Base-by-base conservation (phyloP, 169 alveolate species). In the Plasmodium gaboni region DNA sequence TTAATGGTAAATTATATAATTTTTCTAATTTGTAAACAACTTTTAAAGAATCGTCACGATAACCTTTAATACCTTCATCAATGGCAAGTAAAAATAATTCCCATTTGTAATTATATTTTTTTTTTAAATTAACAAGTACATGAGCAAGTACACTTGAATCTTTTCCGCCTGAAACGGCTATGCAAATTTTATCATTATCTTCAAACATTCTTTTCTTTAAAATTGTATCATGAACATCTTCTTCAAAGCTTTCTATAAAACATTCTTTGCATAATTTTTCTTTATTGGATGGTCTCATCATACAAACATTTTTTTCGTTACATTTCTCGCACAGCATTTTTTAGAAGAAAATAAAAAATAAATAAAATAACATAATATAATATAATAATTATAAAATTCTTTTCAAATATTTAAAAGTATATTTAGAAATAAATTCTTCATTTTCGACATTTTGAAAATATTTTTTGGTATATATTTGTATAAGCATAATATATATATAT, bases 61-160 rank as follows among this genome's bases (percentile, higher is more conserved):
- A 98, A 3, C 99, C 99, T 61, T 93, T 96, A 51, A 98, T 98
- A 7, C 99, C 99, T 95, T 98, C 99, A 93, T 98, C 99, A 60
- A 98, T 95, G 2, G 99, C 98, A 19, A 98, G 95, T 26, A 98
- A 93, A 89, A 92, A 94, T 63, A 98, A 91, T 42, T 96, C 93
- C 74, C 98, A 90, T 10, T 98, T 98, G 80, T 97, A 96, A 73
- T 97, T 93, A 86, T 98, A 95, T 74, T 97, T 93, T 73, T 94
- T 96, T 83, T 98, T 98, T 28, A 98, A 94, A 17, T 95, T 94
- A 48, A 96, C 95, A 68, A 98, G 95, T 1, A 98, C 98, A 91
- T 98, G 98, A 5, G 98, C 97, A 59, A 98, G 88, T 9, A 98
- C 99, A 46, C 99, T 97, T 22, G 99, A 97, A 74, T 98, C 99